Evolutionary conservation across 2,329 filamentous ascomycete species (phyloP), one percentile per base, ranked within the genome.

Genomic region (Penicillium sp.): DNA sequence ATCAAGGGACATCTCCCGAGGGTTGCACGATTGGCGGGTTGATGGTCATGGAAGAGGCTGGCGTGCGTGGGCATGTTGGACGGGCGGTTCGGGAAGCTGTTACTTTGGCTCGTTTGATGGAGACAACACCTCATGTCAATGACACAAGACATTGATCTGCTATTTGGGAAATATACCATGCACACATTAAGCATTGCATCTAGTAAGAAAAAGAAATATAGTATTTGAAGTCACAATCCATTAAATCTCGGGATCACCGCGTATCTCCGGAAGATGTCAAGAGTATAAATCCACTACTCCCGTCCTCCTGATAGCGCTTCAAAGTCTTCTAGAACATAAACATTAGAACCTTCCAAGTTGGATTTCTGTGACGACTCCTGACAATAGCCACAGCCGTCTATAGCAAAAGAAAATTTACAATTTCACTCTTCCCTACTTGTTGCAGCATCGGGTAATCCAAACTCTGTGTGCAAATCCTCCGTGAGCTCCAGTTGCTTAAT

Each of bases 1-100:
- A 87, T 59, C 85, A 86, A 71, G 83, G 86, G 0, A 80, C 78
- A 11, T 85, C 84, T 5, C 84, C 85, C 0, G 84, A 84, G 36
- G 84, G 85, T 0, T 87, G 84, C 68, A 87, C 85, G 10, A 85
- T 86, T 65, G 84, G 82, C 1, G 85, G 85, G 0, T 66, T 87
- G 60, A 73, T 85, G 69, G 83, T 84, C 23, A 70, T 87, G 36
- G 84, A 86, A 70, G 83, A 86, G 64, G 81, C 79, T 2, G 77
- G 75, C 1, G 78, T 86, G 16, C 75, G 83, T 60, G 83, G 83
- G 0, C 76, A 77, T 10, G 73, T 86, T 34, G 77, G 81, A 3
- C 78, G 79, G 58, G 82, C 82, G n/a, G 76, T 87, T 19, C 73
- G 83, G 59, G 83, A 86, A 67, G 82, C 84, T 7, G 84, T 84